Evolutionary conservation across 495 filamentous ascomycete genomes (phyloP), one percentile per base, ranked within the genome.

Genomic region (Aspergillus bridgeri): DNA sequence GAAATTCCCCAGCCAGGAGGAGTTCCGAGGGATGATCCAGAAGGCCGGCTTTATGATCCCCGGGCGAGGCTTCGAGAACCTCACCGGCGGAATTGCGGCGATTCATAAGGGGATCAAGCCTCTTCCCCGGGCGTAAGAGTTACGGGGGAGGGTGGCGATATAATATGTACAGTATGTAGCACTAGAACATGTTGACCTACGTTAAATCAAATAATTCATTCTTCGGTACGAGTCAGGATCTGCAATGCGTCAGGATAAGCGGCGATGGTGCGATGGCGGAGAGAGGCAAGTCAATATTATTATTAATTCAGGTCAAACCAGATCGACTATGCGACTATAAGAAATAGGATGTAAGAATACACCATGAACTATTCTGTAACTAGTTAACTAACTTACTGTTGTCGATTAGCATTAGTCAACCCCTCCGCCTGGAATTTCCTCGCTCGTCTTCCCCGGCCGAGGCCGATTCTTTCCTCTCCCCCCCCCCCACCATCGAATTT

Each of bases 101-200:
- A 91, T 98, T 64, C 95, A 98, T 73, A 96, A 92, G 79, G 94
- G 95, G 19, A 85, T 98, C 61, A 98, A 98, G 79, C 91, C 91
- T 4, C 58, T 89, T 25, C 38, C 63, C 45, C 56, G 61, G 66
- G 59, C 57, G 59, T 69, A 42, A 65, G 46, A 3, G 21, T 18
- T 46, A 23, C 29, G 18, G 19, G 23, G 20, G 27, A 6, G 17
- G 22, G 23, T 25, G 20, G 25, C 8, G 24, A 20, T 54, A 19
- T 48, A 47, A 19, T 48, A 18, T 56, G 51, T 47, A 54, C 45
- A 54, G 23, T 54, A 53, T 45, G 42, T 54, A 46, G 18, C 19
- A 45, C 43, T 54, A 25, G 29, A 3, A 33, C 38, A 42, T 53
- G 7, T 54, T 4, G 18, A 38, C 18, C 50, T 21, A 19, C n/a